phyloP scores from a whole-genome alignment of 768 basidiomycete species.

The Aureoboletus auriporus region DNA sequence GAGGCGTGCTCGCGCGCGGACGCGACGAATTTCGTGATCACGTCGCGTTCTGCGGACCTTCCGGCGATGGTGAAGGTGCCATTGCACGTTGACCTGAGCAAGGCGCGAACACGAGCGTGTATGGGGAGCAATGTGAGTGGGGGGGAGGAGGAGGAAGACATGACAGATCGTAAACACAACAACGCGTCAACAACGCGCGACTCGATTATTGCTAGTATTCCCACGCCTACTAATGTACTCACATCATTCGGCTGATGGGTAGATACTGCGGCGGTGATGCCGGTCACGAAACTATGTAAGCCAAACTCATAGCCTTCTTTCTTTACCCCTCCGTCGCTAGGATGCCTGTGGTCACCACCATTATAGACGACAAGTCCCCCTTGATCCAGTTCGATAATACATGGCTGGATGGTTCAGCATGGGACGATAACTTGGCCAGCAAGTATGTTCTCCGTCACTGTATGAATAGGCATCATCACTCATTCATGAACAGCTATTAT shows the following conservation, averaged over 20 bases:
- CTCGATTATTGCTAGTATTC: conserved; percentile 16
- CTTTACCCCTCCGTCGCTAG: background rate
- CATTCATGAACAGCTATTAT: conserved; percentile 29
- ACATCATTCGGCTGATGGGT: too few relatives aligned
- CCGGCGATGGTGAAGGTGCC: conserved; percentile 54
- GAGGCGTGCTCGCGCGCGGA: conserved; percentile 41
- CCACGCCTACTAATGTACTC: conserved; percentile 1
- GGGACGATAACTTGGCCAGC: conserved; percentile 9
- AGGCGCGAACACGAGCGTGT: conserved; percentile 60
- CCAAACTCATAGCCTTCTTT: background rate
- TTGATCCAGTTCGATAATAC: conserved; percentile 24
- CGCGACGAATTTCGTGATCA: conserved; percentile 56
- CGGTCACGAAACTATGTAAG: too few relatives aligned
- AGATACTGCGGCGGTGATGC: background rate
- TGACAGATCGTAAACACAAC: conserved; percentile 13
- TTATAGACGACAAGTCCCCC: conserved; percentile 33
- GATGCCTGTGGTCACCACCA: conserved; percentile 24
- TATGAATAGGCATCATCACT: background rate
- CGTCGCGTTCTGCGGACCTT: conserved; percentile 58
- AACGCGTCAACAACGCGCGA: conserved; percentile 25
- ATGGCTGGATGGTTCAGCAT: conserved; percentile 18
- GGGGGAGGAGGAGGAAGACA: conserved; percentile 53
- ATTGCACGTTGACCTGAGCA: conserved; percentile 71
- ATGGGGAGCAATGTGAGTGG: conserved; percentile 41
- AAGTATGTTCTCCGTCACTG: conserved; percentile 8